These are phyloP conservation scores for Glebionis coronaria DNA, from an alignment of 129 eudicot genomes.

Conservation along the genomic window DNA sequence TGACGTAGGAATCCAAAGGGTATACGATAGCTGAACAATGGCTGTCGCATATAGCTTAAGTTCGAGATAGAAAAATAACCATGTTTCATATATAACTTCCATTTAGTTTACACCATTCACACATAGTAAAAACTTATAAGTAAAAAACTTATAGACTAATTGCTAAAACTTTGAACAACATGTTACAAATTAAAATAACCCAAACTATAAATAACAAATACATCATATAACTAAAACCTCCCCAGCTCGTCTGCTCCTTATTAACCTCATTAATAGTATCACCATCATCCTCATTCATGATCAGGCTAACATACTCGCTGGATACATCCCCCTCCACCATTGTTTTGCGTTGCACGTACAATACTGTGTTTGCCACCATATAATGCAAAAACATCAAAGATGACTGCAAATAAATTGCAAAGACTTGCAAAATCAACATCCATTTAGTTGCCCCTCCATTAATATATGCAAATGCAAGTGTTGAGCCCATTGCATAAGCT, in stretches of 20 bases:
- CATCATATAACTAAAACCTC: conserved; percentile 6
- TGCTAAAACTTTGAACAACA: neutral
- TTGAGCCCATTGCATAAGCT: neutral
- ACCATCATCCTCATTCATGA: conserved; percentile 50
- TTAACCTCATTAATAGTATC: conserved; percentile 32
- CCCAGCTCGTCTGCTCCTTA: conserved; percentile 7
- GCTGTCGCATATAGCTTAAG: no score
- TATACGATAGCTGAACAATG: no score
- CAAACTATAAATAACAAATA: neutral
- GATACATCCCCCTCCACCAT: conserved; percentile 51
- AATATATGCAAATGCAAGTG: neutral
- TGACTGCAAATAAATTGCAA: conserved; percentile 30
- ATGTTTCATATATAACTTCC: no score
- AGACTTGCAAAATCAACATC: conserved; percentile 20
- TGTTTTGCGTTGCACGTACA: conserved; percentile 61
- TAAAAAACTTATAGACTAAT: neutral
- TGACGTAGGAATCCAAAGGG: no score
- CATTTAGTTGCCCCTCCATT: conserved; percentile 17
- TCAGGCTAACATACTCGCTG: conserved; percentile 49
- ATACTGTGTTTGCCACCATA: conserved; percentile 52
- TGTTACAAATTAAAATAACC: neutral
- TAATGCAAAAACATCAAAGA: conserved; percentile 17
- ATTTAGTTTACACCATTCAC: no score
- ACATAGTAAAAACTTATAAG: neutral
- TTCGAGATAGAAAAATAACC: no score